These are phyloP conservation scores for Leptographium radiaticola DNA, from an alignment of 2,329 filamentous ascomycete species.

Conservation along the genomic window DNA sequence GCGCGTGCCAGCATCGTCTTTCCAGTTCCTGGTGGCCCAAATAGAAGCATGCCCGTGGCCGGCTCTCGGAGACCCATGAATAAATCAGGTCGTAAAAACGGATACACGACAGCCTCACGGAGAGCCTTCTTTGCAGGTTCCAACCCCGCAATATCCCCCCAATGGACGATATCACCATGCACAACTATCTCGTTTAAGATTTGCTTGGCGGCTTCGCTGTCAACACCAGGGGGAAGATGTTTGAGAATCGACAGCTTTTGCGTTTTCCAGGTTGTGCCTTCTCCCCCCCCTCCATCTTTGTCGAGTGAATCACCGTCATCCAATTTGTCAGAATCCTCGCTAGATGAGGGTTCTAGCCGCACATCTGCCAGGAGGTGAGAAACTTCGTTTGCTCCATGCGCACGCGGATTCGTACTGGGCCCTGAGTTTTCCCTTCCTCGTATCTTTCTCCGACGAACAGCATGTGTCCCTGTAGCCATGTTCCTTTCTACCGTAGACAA, in stretches of 20 bases:
- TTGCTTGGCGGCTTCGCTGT: conserved; percentile 70
- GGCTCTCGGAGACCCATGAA: conserved; percentile 94
- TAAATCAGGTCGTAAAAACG: conserved; percentile 84
- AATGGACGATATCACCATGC: conserved; percentile 86
- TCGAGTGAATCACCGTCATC: conserved; percentile 2
- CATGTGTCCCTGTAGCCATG: not conserved
- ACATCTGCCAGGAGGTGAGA: conserved; percentile 9
- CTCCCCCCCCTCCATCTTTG: conserved; percentile 1
- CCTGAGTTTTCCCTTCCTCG: conserved; percentile 1
- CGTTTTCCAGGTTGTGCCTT: conserved; percentile 36
- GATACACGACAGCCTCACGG: conserved; percentile 93
- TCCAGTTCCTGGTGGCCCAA: conserved; percentile 92
- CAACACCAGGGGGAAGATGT: conserved; percentile 68
- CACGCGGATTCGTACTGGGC: not conserved
- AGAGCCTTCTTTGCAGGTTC: conserved; percentile 83
- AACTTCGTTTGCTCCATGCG: conserved; percentile 1
- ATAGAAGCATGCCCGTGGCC: conserved; percentile 86
- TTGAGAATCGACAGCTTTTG: conserved; percentile 56
- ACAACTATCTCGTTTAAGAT: conserved; percentile 95
- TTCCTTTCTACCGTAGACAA: conserved; percentile 1
- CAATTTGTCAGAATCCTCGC: conserved; percentile 8
- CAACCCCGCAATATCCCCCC: conserved; percentile 84
- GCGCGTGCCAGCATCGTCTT: conserved; percentile 96
- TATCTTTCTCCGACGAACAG: not conserved
- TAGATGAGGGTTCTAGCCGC: conserved; percentile 8